Percentiles rank a stretch among this genome's conserved stretches.
These are phyloP conservation scores for Pseudisothecium myosuroides DNA, from an alignment of 225 moss, liverwort and hornwort species.

Conservation along the genomic window DNA sequence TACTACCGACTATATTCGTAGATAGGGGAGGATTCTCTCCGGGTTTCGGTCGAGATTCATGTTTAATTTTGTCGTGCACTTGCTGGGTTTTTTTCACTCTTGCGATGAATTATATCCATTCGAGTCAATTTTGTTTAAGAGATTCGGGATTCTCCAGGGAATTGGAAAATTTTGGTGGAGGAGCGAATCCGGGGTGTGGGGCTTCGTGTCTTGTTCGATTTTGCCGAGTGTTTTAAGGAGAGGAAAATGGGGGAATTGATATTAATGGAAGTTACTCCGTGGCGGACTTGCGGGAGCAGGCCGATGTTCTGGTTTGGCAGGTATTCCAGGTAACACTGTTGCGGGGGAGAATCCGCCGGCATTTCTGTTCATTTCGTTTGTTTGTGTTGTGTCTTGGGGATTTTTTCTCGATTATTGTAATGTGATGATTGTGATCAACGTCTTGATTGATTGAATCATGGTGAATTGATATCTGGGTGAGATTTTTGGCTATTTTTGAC, in stretches of 20 bases:
- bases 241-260: background rate
- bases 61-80: background rate
- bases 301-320: background rate
- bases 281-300: background rate
- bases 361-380: background rate
- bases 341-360: background rate
- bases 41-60: background rate
- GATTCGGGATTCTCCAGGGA: background rate
- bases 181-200: background rate
- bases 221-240: background rate
- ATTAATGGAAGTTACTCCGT: too few species aligned
- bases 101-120: too few species aligned
- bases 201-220: background rate
- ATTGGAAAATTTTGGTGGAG: background rate
- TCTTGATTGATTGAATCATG: background rate
- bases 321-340: slow-evolving; percentile 7
- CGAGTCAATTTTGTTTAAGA: background rate
- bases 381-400: background rate
- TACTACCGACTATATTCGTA: background rate
- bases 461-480: background rate
- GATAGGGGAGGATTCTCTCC: background rate
- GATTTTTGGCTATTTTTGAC: background rate
- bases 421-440: too few species aligned
- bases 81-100: background rate
- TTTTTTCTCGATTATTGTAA: background rate